phyloP scores from a whole-genome alignment of 306 rosid species.

The Malus fusca region DNA sequence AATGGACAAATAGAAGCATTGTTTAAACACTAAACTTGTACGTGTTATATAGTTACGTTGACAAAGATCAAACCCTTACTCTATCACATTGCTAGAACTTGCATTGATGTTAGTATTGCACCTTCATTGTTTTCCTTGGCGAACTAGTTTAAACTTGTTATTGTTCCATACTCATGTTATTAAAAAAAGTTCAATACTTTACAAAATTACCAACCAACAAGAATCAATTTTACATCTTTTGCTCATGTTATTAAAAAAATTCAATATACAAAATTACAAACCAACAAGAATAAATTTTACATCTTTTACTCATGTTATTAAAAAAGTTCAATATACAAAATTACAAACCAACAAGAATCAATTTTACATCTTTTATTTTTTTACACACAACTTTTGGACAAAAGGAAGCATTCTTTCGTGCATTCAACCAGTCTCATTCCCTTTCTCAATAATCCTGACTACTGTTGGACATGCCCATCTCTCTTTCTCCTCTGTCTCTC shows the following conservation, averaged over 20 bases:
- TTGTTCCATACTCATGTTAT: neutral
- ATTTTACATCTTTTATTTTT: neutral
- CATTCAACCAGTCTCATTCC: constrained; percentile 55
- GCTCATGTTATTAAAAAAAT: neutral
- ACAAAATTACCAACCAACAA: too few species aligned
- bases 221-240: neutral
- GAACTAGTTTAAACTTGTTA: neutral
- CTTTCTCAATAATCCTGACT: constrained; percentile 29
- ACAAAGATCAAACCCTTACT: neutral
- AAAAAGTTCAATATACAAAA: too few species aligned
- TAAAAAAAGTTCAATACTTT: too few species aligned
- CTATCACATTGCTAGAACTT: neutral
- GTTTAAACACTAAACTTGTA: neutral
- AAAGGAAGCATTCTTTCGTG: constrained; percentile 36
- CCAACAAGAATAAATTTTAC: too few species aligned
- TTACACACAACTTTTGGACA: neutral
- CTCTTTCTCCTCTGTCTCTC: constrained; percentile 23
- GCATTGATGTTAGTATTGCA: neutral
- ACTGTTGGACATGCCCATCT: constrained; percentile 17
- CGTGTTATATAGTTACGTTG: neutral
- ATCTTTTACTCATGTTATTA: neutral
- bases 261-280: too few species aligned
- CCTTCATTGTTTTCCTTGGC: neutral
- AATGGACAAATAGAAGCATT: neutral
- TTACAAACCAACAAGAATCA: too few species aligned